Percentiles rank a stretch among this genome's conserved stretches.
Conservation (phyloP, 139 green algal genomes). For the Protoeuglena noctilucae region DNA sequence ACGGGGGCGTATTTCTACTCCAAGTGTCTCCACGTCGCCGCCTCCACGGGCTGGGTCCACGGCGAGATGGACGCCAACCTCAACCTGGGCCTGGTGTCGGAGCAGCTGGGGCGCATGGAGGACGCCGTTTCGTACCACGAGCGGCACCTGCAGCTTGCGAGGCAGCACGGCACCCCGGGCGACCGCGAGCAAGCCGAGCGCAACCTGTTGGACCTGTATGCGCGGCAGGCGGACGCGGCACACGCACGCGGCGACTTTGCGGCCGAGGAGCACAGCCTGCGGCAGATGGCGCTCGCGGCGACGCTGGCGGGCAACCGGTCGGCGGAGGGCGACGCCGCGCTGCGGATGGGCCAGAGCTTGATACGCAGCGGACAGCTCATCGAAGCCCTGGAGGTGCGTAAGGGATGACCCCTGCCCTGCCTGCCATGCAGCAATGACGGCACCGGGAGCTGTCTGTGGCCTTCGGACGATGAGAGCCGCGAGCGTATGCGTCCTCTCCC, state of each 20-base stretch:
- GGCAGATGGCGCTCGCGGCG: not conserved
- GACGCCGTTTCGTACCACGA: constrained; percentile 3
- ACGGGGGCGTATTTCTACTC: constrained; percentile 6
- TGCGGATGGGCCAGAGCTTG: constrained; percentile 1
- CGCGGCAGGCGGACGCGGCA: not conserved
- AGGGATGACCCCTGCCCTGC: no score
- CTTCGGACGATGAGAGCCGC: no score
- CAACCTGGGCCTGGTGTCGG: constrained; percentile 1
- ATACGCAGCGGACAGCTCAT: no score
- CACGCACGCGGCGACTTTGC: not conserved
- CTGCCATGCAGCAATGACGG: no score
- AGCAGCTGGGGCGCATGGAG: not conserved
- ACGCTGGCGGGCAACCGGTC: not conserved
- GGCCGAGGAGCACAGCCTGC: not conserved
- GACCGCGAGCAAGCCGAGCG: not conserved
- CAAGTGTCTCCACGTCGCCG: constrained; percentile 4
- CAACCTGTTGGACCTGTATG: constrained; percentile 1
- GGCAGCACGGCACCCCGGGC: not conserved
- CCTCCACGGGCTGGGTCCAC: not conserved
- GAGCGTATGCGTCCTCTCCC: no score
- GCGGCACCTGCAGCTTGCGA: constrained; percentile 5
- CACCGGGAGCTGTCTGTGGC: no score
- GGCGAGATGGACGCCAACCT: constrained; percentile 4
- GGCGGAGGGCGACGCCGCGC: not conserved
- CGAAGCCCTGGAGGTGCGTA: no score